phyloP scores from a whole-genome alignment of 768 basidiomycete species.

The Paxillus rubicundulus region DNA sequence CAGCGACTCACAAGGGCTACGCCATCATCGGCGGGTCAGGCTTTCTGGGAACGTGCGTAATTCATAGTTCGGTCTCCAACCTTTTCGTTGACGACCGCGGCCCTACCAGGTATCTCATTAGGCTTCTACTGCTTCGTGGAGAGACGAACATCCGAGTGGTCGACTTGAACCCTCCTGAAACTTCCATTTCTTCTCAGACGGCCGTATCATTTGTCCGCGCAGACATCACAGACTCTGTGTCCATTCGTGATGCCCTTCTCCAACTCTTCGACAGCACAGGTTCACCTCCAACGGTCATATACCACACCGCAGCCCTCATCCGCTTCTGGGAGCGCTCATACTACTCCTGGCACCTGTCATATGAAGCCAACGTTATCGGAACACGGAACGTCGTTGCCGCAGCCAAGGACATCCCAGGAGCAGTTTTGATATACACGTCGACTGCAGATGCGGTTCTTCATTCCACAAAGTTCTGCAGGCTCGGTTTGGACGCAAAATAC shows the following conservation, averaged over 20 bases:
- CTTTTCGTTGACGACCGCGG: background rate
- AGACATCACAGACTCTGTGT: slow-evolving; percentile 31
- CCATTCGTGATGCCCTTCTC: slow-evolving; percentile 26
- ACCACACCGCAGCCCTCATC: slow-evolving; percentile 21
- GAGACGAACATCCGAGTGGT: slow-evolving; percentile 34
- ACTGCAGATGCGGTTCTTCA: slow-evolving; percentile 47
- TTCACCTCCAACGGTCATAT: slow-evolving; percentile 19
- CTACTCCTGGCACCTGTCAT: slow-evolving; percentile 15
- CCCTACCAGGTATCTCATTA: slow-evolving; percentile 30
- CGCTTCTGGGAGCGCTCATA: slow-evolving; percentile 23
- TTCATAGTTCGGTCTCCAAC: no score
- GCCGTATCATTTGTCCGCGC: slow-evolving; percentile 30
- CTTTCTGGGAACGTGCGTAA: background rate
- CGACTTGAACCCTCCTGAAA: slow-evolving; percentile 29
- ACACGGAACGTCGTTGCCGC: slow-evolving; percentile 44
- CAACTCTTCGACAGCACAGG: slow-evolving; percentile 18
- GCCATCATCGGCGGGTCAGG: background rate
- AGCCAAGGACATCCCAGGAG: slow-evolving; percentile 34
- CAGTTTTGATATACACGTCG: slow-evolving; percentile 46
- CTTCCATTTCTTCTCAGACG: slow-evolving; percentile 21
- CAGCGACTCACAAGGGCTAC: background rate
- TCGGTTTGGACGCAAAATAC: slow-evolving; percentile 22
- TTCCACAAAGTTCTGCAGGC: slow-evolving; percentile 34
- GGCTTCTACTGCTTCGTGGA: slow-evolving; percentile 34
- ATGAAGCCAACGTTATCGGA: slow-evolving; percentile 48